Base-by-base conservation (phyloP, 2,329 filamentous ascomycete species). In the Saccharata proteae region DNA sequence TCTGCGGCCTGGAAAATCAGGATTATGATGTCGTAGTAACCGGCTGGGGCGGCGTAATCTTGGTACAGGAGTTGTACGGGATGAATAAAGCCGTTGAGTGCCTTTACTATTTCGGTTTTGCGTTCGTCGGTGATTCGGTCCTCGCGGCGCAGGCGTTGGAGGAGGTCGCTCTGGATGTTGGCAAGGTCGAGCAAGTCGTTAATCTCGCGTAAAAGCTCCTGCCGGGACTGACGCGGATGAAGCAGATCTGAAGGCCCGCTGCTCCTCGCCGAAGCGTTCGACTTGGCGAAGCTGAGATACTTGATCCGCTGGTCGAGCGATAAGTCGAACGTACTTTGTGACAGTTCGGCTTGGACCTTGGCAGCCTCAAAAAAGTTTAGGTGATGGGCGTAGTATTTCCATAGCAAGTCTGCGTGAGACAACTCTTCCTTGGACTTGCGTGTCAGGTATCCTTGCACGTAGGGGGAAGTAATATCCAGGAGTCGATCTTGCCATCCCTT, bases 1-100 rank as follows among this genome's bases (percentile, higher is more conserved):
- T 96, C 85, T 26, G 88, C 88, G 1, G 80, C 74, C 54, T 92
- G 80, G 62, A 86, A 96, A 47, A 98, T 93, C 37, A 88, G 68
- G 6, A 98, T 71, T 51, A 83, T 93, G 30, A 98, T 71, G 51
- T 96, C 90, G 58, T 85, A 88, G 65, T 98, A 98, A 29, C 76
- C 79, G 2, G 84, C 90, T 47, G 83, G 78, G 49, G 94, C 86
- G 34, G 86, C 84, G 47, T 85, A 98, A 40, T 75, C 65, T 51
- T 96, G 93, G 61, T 84, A 98, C n/a, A 98, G 74, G 76, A 92
- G 47, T 3, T 16, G 15, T 34, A 96, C 64, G 36, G 73, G 67
- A 43, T 80, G 68, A 29, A 96, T 80, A 28, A 74, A 70, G n/a
- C 82, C 80, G 52, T 93, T 77, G 21, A 94, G 70, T 18, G 71